Evolutionary conservation across 257 asterid species (phyloP).

Genomic region (Phtheirospermum japonicum): DNA sequence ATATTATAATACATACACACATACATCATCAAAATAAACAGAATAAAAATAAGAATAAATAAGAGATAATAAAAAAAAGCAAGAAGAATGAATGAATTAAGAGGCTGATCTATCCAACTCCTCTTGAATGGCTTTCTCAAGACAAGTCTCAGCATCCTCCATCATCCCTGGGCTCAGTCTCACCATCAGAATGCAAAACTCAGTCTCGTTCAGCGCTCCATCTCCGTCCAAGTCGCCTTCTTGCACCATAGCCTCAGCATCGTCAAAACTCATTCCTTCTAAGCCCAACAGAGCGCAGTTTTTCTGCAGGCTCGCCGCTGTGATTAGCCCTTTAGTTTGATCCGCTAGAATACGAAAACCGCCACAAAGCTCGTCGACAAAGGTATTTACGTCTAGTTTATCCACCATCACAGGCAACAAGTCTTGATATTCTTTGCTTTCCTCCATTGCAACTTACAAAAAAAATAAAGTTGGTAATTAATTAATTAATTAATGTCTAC

Average conservation of each 20-base stretch:
- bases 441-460: too few relatives aligned
- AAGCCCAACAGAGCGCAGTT: constrained; percentile 53
- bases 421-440: constrained; percentile 45
- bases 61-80: background rate
- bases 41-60: background rate
- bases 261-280: constrained; percentile 60
- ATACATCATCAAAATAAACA: too few relatives aligned
- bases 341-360: constrained; percentile 62
- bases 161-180: constrained; percentile 90
- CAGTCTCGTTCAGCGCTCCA: constrained; percentile 59
- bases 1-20: too few relatives aligned
- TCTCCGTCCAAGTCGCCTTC: constrained; percentile 80
- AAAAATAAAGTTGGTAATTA: background rate
- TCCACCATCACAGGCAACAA: constrained; percentile 75
- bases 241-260: constrained; percentile 62
- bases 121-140: constrained; percentile 60
- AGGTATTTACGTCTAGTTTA: constrained; percentile 56
- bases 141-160: constrained; percentile 85
- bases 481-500: too few relatives aligned
- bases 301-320: constrained; percentile 48
- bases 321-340: constrained; percentile 46
- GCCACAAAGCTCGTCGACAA: constrained; percentile 48
- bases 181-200: constrained; percentile 82
- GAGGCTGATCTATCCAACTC: constrained; percentile 19
- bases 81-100: constrained; percentile 5